Evolutionary conservation across 179 eudicot species (phyloP), one percentile per base, ranked within the genome.

Genomic region (Gypsophila paniculata): DNA sequence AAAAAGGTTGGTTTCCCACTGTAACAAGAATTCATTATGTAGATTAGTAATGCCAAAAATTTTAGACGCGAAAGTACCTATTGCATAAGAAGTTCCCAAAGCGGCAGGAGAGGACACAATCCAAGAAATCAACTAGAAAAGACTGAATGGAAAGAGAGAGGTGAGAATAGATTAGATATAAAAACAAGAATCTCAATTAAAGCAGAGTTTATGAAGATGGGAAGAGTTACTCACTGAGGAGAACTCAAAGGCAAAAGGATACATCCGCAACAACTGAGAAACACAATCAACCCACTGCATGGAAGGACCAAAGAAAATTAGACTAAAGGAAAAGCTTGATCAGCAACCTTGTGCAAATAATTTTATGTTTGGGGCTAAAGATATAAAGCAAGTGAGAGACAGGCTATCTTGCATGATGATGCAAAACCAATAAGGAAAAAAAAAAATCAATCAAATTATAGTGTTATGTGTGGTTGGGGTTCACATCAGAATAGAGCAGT

Each of bases 261-360:
- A 92, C 91, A 92, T 89, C 82, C 99, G 85, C 79, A 92, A 73
- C 81, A 95, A 75, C 73, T 95, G 99, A 44, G 99, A 84, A 77
- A 95, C 86, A 82, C 99, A 92, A 82, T 95, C 99, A 79, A 95
- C 82, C 99, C 99, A 95, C 99, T 95, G 91, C 82, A 82, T 59
- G 55, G 55, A 74, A 57, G 65, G 70, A 61, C 61, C 7, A 59
- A 74, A 70, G 68, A 71, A 65, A 77, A 73, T 42, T 65, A 57
- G 53, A 34, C 26, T 44, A 51, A 52, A 17, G 15, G 19, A 26
- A 32, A 26, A 18, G 9, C 71, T 72, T 57, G 58, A n/a, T 48
- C 36, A 14, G 13, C 22, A 58, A 65, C 54, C 48, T 49, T 53
- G 4, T 4, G 14, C 18, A 54, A 66, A 66, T 57, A 46, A 7